phyloP scores from a whole-genome alignment of 1,284 basidiomycete genomes.

The Leccinum huronense region DNA sequence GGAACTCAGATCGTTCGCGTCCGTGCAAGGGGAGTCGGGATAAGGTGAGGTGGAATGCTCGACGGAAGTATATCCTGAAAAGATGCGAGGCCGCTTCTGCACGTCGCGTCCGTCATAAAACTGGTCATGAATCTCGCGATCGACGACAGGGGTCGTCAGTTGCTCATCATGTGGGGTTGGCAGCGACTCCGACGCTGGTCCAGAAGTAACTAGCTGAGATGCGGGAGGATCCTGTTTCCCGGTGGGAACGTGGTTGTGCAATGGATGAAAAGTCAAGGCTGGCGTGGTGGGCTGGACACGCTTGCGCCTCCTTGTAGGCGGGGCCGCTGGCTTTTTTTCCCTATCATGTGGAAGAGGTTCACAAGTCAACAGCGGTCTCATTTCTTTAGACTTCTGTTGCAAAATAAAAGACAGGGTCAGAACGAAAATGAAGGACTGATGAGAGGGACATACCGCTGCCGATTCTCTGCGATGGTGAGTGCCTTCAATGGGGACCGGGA shows the following conservation, averaged over 20 bases:
- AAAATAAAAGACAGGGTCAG: slow-evolving; percentile 15
- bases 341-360: slow-evolving; percentile 29
- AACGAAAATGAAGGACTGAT: slow-evolving; percentile 12
- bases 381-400: slow-evolving; percentile 27
- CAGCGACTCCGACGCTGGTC: slow-evolving; percentile 12
- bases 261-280: slow-evolving; percentile 23
- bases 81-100: slow-evolving; percentile 19
- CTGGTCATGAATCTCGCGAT: slow-evolving; percentile 13
- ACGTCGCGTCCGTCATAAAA: slow-evolving; percentile 16
- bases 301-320: slow-evolving; percentile 29
- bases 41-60: slow-evolving; percentile 13
- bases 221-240: slow-evolving; percentile 25
- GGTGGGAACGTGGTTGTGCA: slow-evolving; percentile 19
- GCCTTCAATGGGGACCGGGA: slow-evolving; percentile 9
- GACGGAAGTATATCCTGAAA: slow-evolving; percentile 11
- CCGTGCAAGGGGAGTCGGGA: slow-evolving; percentile 17
- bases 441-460: slow-evolving; percentile 24
- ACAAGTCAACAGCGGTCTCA: slow-evolving; percentile 24
- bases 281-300: slow-evolving; percentile 21
- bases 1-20: slow-evolving; percentile 18
- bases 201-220: slow-evolving; percentile 10
- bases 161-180: slow-evolving; percentile 17
- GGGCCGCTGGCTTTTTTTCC: slow-evolving; percentile 23
- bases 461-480: slow-evolving; percentile 22
- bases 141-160: slow-evolving; percentile 5